Evolutionary conservation across 2,329 filamentous ascomycete genomes (phyloP), one percentile per base, ranked within the genome.

Genomic region (Exophiala oligosperma): DNA sequence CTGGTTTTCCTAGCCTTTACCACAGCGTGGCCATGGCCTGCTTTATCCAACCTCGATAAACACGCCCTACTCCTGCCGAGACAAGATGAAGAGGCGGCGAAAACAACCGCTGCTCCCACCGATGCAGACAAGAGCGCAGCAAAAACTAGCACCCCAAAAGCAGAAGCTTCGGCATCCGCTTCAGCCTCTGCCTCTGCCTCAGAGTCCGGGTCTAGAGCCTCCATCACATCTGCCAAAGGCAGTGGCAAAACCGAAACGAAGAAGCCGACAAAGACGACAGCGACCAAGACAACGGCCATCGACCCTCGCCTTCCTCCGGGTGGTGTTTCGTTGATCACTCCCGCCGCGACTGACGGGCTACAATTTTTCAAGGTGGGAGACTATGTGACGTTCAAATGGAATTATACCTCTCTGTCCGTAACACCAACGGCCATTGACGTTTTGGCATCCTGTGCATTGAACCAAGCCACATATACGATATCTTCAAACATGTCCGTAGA

Each of bases 281-380:
- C 60, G 32, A 68, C 68, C 4, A 70, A 61, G n/a, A 67, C 72
- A 21, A 76, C 71, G 56, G 76, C 73, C 8, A 81, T 83, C 68
- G 79, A 85, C 62, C 71, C 81, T 50, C 77, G 81, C 55, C 70
- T 80, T 14, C 81, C 80, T 23, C 77, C 82, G 2, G 86, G 86
- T 47, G 85, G 84, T 53, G 76, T 88, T 55, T 76, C 78, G 46
- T 84, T 88, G 82, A 74, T 87, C 54, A 85, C 82, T 4, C 86
- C 86, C 1, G 74, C 76, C 50, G 69, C 76, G 7, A 70, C 74
- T 6, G 75, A 76, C 7, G 75, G 78, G 14, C 73, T 79, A 3
- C 79, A 80, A 54, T 88, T 83, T 73, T 87, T 85, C 78, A 88
- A 86, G 71, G 81, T 88, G 64, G 83, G 83, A 17, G 78, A 87